A percentile compares a stretch with the other conserved stretches of the same genome.
Evolutionary conservation across 495 filamentous ascomycete genomes (phyloP).

Genomic region (Pseudotulostoma volvatum): DNA sequence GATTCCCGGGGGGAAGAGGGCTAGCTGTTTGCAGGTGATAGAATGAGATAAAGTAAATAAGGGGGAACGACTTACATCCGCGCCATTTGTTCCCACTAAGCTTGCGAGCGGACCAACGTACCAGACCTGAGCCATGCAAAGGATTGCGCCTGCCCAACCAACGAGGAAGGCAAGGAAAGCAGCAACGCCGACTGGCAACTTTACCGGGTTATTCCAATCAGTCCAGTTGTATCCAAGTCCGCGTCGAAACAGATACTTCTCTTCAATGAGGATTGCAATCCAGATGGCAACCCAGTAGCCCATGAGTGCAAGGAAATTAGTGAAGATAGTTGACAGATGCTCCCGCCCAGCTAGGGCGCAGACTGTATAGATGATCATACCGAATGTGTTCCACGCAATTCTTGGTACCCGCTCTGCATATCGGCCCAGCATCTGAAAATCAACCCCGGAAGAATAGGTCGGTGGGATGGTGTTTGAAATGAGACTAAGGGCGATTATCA

Average conservation of each 20-base stretch:
- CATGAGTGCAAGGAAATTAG: constrained; percentile 58
- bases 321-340: constrained; percentile 46
- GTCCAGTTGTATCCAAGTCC: constrained; percentile 40
- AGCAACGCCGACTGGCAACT: constrained; percentile 46
- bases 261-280: constrained; percentile 45
- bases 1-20: not conserved
- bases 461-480: constrained; percentile 56
- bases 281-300: constrained; percentile 58
- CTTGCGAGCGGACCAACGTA: constrained; percentile 47
- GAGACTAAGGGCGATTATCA: constrained; percentile 53
- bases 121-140: constrained; percentile 59
- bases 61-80: constrained; percentile 28
- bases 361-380: constrained; percentile 42
- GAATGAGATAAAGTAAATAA: not conserved
- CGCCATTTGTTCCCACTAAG: constrained; percentile 40
- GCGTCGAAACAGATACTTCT: constrained; percentile 46
- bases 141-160: constrained; percentile 51
- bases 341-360: constrained; percentile 48
- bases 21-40: not conserved
- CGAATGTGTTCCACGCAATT: constrained; percentile 44
- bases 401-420: constrained; percentile 41
- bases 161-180: constrained; percentile 46
- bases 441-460: constrained; percentile 52
- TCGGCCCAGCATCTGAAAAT: constrained; percentile 48
- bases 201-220: constrained; percentile 39